Percentiles rank a stretch among this genome's conserved stretches.
Evolutionary conservation across 305 asterid genomes (phyloP).

Genomic region (Ilex paraguariensis): DNA sequence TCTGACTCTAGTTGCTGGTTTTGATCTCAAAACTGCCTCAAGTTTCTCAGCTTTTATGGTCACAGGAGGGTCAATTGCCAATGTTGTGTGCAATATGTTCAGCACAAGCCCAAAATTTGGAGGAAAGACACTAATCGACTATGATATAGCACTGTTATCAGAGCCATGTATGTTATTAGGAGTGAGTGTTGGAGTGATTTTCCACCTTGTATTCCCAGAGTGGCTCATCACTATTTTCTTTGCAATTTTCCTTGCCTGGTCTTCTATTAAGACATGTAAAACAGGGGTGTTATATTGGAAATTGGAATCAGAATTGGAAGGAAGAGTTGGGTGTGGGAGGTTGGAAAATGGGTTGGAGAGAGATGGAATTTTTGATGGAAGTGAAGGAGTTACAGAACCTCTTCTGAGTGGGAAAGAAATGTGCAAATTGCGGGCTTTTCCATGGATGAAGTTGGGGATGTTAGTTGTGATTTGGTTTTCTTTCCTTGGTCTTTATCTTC

Average conservation of each 20-base stretch:
- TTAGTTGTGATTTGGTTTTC: slow-evolving; percentile 52
- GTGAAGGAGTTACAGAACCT: slow-evolving; percentile 19
- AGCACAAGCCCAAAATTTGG: slow-evolving; percentile 3
- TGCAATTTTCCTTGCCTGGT: slow-evolving; percentile 47
- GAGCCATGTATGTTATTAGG: slow-evolving; percentile 66
- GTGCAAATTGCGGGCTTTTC: slow-evolving; percentile 20
- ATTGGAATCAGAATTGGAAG: slow-evolving; percentile 32
- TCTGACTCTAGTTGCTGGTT: slow-evolving; percentile 43
- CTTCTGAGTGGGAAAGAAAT: slow-evolving; percentile 16
- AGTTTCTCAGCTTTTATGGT: slow-evolving; percentile 67
- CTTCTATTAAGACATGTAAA: slow-evolving; percentile 51
- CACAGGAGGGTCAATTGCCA: slow-evolving; percentile 57
- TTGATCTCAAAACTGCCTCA: slow-evolving; percentile 55
- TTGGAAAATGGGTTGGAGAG: no score
- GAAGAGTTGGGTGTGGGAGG: slow-evolving; percentile 7
- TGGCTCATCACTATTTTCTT: slow-evolving; percentile 41
- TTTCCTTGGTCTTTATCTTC: slow-evolving; percentile 49
- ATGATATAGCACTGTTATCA: slow-evolving; percentile 49
- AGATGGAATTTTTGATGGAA: slow-evolving; percentile 9
- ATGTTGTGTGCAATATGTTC: slow-evolving; percentile 32
- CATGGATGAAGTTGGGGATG: slow-evolving; percentile 50
- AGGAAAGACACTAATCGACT: slow-evolving; percentile 30
- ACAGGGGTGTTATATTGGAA: slow-evolving; percentile 25
- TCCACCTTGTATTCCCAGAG: slow-evolving; percentile 49
- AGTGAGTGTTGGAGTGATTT: slow-evolving; percentile 58